phyloP scores from a whole-genome alignment of 495 filamentous ascomycete genomes.

The Sporormia fimetaria region DNA sequence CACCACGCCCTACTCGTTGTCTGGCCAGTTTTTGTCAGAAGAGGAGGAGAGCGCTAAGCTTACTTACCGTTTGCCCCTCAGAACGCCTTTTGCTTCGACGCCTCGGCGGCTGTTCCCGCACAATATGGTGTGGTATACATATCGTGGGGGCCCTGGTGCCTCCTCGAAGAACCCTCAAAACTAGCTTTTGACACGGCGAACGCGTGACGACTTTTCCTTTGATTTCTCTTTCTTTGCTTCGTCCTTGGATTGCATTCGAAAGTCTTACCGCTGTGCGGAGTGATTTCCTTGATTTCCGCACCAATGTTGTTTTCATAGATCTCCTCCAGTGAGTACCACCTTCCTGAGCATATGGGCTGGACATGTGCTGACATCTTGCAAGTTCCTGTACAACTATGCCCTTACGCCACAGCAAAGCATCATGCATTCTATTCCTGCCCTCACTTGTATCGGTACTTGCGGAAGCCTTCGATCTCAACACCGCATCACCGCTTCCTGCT shows the following conservation, averaged over 20 bases:
- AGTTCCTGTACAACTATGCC: constrained; percentile 27
- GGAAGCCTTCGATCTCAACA: constrained; percentile 10
- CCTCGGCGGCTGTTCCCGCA: constrained; percentile 25
- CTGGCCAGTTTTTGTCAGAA: too few species aligned
- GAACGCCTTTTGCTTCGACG: constrained; percentile 9
- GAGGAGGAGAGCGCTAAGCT: constrained; percentile 8
- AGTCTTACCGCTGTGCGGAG: constrained; percentile 22
- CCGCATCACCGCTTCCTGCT: constrained; percentile 11
- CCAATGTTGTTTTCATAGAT: constrained; percentile 21
- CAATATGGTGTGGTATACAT: constrained; percentile 16
- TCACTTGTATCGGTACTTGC: constrained; percentile 20
- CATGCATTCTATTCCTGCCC: constrained; percentile 22
- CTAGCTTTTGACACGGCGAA: constrained; percentile 15
- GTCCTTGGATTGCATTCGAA: too few species aligned
- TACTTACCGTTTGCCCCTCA: background rate
- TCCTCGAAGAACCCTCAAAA: too few species aligned
- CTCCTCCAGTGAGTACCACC: constrained; percentile 15
- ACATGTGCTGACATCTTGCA: constrained; percentile 12
- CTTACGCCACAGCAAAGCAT: constrained; percentile 24
- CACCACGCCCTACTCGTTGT: too few species aligned
- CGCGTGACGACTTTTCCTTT: constrained; percentile 26
- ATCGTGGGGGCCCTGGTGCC: constrained; percentile 12
- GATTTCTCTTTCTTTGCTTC: constrained; percentile 22
- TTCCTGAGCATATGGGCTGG: background rate
- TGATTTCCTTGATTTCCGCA: constrained; percentile 7